Conservation (phyloP, 1,139 yeast species). For the Yamadazyma pseudoaaseri region DNA sequence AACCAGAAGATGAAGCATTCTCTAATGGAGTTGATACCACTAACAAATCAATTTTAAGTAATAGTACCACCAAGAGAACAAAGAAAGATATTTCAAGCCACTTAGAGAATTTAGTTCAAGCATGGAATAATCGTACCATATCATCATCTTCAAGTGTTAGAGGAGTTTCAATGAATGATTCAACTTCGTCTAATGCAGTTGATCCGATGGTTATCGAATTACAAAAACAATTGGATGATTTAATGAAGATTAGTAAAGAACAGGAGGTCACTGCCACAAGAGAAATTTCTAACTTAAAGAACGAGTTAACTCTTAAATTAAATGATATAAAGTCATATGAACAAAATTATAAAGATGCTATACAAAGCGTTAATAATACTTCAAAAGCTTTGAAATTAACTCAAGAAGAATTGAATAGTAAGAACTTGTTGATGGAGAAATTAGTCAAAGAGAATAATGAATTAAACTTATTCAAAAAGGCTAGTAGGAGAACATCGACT, state of each 20-base stretch:
- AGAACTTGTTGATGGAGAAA: constrained; percentile 54
- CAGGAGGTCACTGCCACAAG: constrained; percentile 32
- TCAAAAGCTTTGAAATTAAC: constrained; percentile 73
- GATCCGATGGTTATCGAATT: constrained; percentile 35
- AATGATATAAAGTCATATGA: constrained; percentile 40
- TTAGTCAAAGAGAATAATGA: constrained; percentile 70
- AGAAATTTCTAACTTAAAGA: constrained; percentile 37
- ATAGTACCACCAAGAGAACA: constrained; percentile 22
- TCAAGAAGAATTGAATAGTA: constrained; percentile 65
- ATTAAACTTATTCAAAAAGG: constrained; percentile 52
- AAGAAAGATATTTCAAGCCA: constrained; percentile 39
- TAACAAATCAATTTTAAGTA: constrained; percentile 28
- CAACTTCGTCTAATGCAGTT: constrained; percentile 14
- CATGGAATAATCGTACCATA: constrained; percentile 28
- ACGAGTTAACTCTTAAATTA: constrained; percentile 30
- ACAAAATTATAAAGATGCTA: constrained; percentile 65
- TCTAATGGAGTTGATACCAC: constrained; percentile 15
- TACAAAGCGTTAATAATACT: constrained; percentile 71
- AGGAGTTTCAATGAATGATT: constrained; percentile 1
- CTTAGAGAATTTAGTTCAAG: constrained; percentile 36
- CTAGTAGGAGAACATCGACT: constrained; percentile 34
- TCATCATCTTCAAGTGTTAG: constrained; percentile 5
- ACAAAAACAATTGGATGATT: constrained; percentile 49
- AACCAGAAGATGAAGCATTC: constrained; percentile 19
- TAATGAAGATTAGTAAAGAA: constrained; percentile 37